Evolutionary conservation across 495 filamentous ascomycete species (phyloP).

Genomic region (Sordaria brevicollis): DNA sequence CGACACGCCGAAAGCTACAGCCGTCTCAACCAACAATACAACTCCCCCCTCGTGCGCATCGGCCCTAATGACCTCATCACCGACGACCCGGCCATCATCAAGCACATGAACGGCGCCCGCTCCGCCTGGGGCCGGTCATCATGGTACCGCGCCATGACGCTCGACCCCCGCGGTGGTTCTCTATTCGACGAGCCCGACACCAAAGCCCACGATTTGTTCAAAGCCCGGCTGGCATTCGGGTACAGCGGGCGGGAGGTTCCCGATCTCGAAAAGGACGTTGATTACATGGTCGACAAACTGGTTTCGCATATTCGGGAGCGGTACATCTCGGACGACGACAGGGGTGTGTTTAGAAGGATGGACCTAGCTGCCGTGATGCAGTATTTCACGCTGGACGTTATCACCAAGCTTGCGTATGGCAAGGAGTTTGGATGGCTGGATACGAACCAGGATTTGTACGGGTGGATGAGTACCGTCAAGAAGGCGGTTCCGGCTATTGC

Average conservation of each 20-base stretch:
- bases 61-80: constrained; percentile 29
- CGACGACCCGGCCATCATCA: constrained; percentile 27
- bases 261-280: constrained; percentile 29
- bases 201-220: constrained; percentile 20
- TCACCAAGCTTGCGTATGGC: constrained; percentile 39
- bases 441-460: constrained; percentile 37
- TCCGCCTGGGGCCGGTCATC: constrained; percentile 20
- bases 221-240: constrained; percentile 19
- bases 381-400: constrained; percentile 43
- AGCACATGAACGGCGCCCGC: constrained; percentile 26
- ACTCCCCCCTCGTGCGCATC: constrained; percentile 22
- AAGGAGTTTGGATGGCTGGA: constrained; percentile 38
- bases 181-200: constrained; percentile 33
- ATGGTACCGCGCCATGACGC: constrained; percentile 28
- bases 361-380: constrained; percentile 32
- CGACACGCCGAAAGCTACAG: not conserved
- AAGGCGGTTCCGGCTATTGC: constrained; percentile 17
- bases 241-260: constrained; percentile 36
- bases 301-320: constrained; percentile 28
- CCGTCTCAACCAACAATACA: not conserved
- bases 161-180: constrained; percentile 35
- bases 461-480: constrained; percentile 32
- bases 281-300: constrained; percentile 26
- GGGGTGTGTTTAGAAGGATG: constrained; percentile 14
- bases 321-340: constrained; percentile 20